Evolutionary conservation across 2,329 filamentous ascomycete species (phyloP), one percentile per base, ranked within the genome.

Genomic region (Alternaria hordeiaustralica): DNA sequence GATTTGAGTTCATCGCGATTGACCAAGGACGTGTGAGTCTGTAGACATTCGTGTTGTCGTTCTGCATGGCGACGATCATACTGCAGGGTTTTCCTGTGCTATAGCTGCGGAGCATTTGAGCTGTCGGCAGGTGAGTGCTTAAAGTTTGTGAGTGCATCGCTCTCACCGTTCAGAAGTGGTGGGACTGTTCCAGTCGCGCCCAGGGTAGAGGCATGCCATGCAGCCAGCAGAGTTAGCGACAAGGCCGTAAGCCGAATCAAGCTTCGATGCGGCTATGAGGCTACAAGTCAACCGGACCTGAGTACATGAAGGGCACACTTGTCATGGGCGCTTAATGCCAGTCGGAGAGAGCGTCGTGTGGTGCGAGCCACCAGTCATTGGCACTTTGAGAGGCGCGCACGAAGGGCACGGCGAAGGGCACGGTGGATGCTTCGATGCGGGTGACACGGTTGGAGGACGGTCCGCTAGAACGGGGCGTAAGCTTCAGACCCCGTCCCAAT

Each of bases 181-280:
- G 6, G 10, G n/a, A 8, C 1, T 0, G 23, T 3, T 23, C 23
- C 13, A 5, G 45, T 21, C 2, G 46, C 23, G 1, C 5, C 3
- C 2, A 49, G 3, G 11, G 30, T 1, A n/a, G 25, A 20, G 46
- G 25, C 46, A 49, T 28, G 46, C 3, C 46, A 28, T 7, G 5
- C 46, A 49, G 10, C n/a, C 15, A 26, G 25, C 6, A 5, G 2
- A 18, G 11, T 21, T 2, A 12, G 20, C 5, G 3, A 9, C 28
- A 4, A 2, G 2, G 3, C 18, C 33, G 28, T 51, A 23, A 20
- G 8, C 12, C 18, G 4, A 6, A n/a, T 21, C 5, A 23, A 36
- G 26, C 6, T 23, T 23, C 7, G 7, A 49, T 20, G n/a, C 18
- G 28, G 8, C n/a, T 30, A 0, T 33, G 28, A 36, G 28, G 13